Base-by-base conservation (phyloP, 441 rosid genomes). In the Eutrema salsugineum region DNA sequence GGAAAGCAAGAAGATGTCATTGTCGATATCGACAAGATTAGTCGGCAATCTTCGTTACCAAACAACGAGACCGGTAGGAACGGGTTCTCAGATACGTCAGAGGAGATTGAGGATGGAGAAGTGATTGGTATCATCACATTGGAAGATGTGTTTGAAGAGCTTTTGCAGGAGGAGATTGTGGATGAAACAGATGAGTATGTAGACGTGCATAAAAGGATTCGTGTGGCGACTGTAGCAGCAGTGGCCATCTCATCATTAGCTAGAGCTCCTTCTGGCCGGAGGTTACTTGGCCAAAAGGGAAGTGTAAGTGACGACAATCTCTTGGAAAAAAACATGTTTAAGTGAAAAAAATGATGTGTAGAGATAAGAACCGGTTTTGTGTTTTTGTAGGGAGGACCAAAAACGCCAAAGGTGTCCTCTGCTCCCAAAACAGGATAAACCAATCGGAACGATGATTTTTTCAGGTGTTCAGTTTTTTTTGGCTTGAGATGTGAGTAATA, bases 91-190 rank as follows among this genome's bases (percentile, higher is more conserved):
- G 76, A 47, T 63, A 78, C 69, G 24, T 71, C 84, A 8, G 86
- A 84, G 35, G 91, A 84, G 70, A 78, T 78, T 19, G 91, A 88
- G 66, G 84, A 85, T 33, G 91, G 87, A 6, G 94, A 87, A 68
- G 87, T 87, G 35, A 78, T 84, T n/a, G 94, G 94, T 55, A 84
- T 88, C 75, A 87, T 88, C 72, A 88, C 91, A 11, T 72, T 88
- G 0, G 91, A 85, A 81, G 94, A 88, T 79, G 94, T 88, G 68
- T 88, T 88, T 71, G 94, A 88, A 85, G 94, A 88, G 61, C 91
- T 88, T 72, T 80, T 71, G 77, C 89, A 88, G 83, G 94, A 88
- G 57, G 94, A 88, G 80, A 88, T 88, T 68, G 94, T 88, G 28
- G 94, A 88, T 55, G 94, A 87, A 80, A 88, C 94, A 8, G 88